Percentiles rank a stretch among this genome's conserved stretches.
phyloP scores from a whole-genome alignment of 495 filamentous ascomycete genomes.

The Cercophora samala region DNA sequence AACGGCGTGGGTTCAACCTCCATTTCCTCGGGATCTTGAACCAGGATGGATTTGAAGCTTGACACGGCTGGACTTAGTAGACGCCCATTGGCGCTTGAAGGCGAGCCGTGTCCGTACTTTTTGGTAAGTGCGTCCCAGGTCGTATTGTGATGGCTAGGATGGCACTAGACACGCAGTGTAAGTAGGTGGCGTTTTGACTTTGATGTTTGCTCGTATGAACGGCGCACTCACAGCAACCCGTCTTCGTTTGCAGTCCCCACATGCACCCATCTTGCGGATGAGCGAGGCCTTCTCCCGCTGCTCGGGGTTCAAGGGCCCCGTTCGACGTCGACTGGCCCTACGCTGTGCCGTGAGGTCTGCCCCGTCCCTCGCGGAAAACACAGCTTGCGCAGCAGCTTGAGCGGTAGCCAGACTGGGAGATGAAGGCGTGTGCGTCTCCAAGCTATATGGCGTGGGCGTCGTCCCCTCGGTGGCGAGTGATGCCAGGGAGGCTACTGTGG shows the following conservation, averaged over 20 bases:
- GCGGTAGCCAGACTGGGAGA: slow-evolving; percentile 28
- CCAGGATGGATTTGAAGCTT: slow-evolving; percentile 33
- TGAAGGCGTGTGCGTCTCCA: slow-evolving; percentile 37
- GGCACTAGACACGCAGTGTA: slow-evolving; percentile 38
- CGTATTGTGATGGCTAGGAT: slow-evolving; percentile 50
- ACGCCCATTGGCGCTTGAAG: slow-evolving; percentile 33
- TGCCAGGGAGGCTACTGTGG: slow-evolving; percentile 37
- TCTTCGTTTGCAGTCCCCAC: slow-evolving; percentile 45
- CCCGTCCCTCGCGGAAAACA: slow-evolving; percentile 50
- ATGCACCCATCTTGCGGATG: slow-evolving; percentile 50
- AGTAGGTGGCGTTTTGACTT: slow-evolving; percentile 1
- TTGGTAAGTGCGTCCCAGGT: slow-evolving; percentile 48
- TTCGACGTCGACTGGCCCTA: slow-evolving; percentile 45
- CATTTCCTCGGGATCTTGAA: slow-evolving; percentile 44
- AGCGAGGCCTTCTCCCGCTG: slow-evolving; percentile 49
- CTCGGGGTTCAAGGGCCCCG: slow-evolving; percentile 44
- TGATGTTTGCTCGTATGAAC: slow-evolving; percentile 14
- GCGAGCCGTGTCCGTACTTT: slow-evolving; percentile 43
- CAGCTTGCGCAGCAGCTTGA: slow-evolving; percentile 33
- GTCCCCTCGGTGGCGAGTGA: slow-evolving; percentile 41
- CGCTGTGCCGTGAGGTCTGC: slow-evolving; percentile 43
- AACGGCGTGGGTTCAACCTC: slow-evolving; percentile 25
- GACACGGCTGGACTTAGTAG: slow-evolving; percentile 42
- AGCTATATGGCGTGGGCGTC: slow-evolving; percentile 42
- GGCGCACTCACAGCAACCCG: slow-evolving; percentile 46